Conservation (phyloP, 139 green algal genomes). For the Chlamydomonas incerta region DNA sequence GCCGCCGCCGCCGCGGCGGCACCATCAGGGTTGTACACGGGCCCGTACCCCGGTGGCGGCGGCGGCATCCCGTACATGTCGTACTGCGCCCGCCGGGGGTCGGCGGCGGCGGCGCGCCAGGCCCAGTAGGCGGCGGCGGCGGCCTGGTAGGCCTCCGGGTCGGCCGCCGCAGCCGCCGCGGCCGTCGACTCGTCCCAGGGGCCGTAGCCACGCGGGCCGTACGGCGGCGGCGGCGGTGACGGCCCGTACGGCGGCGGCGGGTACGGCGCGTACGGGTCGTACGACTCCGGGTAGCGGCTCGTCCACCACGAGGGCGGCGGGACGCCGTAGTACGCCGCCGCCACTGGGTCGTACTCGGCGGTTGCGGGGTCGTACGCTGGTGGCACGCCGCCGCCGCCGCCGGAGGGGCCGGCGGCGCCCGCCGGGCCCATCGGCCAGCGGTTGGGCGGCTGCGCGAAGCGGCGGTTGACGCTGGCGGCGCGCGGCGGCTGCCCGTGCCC, state of each 20-base stretch:
- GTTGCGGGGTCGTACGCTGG: no score
- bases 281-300: neutral
- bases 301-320: constrained; percentile 12
- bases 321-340: neutral
- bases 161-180: no score
- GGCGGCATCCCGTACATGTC: no score
- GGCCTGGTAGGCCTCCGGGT: no score
- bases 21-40: no score
- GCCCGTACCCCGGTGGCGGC: no score
- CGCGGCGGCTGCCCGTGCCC: neutral
- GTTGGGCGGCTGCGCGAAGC: neutral
- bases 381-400: neutral
- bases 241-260: neutral
- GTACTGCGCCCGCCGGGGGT: no score
- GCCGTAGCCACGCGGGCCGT: neutral
- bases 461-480: neutral
- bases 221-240: neutral
- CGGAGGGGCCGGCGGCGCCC: neutral
- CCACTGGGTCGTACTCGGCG: neutral
- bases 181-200: no score
- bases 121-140: no score
- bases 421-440: neutral
- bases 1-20: no score
- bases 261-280: neutral
- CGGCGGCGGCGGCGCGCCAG: no score